Evolutionary conservation across 2,329 filamentous ascomycete species (phyloP).

Genomic region (Trichoderma citrinoviride): DNA sequence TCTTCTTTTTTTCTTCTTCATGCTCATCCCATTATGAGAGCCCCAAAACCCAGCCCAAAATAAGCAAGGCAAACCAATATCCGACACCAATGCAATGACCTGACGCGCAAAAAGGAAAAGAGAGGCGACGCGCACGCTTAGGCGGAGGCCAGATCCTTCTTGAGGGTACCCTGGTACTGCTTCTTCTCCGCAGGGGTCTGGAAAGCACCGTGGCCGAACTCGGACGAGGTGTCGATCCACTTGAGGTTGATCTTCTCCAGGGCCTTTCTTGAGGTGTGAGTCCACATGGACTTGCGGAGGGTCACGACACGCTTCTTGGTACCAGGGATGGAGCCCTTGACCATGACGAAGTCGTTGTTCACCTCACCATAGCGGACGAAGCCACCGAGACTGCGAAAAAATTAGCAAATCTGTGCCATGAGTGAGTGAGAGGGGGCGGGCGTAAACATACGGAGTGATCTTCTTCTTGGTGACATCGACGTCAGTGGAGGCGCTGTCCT

Average conservation of each 20-base stretch:
- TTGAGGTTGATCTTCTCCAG: constrained; percentile 99
- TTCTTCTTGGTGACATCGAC: constrained; percentile 98
- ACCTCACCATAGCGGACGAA: constrained; percentile 99
- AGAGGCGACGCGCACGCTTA: constrained; percentile 34
- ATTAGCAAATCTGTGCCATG: constrained; percentile 33
- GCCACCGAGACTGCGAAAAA: constrained; percentile 74
- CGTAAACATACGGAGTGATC: constrained; percentile 89
- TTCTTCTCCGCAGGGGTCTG: constrained; percentile 98
- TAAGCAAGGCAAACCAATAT: constrained; percentile 40
- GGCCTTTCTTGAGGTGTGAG: constrained; percentile 90
- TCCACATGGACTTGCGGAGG: constrained; percentile 98
- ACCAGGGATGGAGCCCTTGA: constrained; percentile 97
- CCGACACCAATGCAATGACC: constrained; percentile 56
- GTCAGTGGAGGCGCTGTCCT: constrained; percentile 90
- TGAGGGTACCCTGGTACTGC: constrained; percentile 96
- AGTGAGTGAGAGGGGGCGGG: too few species aligned
- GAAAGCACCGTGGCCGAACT: constrained; percentile 99
- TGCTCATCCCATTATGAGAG: constrained; percentile 38
- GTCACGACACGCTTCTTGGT: constrained; percentile 99
- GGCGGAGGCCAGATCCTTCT: constrained; percentile 77
- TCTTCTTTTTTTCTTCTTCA: constrained; percentile 30
- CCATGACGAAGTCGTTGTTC: constrained; percentile 97
- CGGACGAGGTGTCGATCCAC: constrained; percentile 99
- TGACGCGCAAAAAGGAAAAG: constrained; percentile 46
- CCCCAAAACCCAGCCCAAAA: constrained; percentile 35